Conservation (phyloP, 1,139 yeast genomes). For the Scheffersomyces illinoinensis region DNA sequence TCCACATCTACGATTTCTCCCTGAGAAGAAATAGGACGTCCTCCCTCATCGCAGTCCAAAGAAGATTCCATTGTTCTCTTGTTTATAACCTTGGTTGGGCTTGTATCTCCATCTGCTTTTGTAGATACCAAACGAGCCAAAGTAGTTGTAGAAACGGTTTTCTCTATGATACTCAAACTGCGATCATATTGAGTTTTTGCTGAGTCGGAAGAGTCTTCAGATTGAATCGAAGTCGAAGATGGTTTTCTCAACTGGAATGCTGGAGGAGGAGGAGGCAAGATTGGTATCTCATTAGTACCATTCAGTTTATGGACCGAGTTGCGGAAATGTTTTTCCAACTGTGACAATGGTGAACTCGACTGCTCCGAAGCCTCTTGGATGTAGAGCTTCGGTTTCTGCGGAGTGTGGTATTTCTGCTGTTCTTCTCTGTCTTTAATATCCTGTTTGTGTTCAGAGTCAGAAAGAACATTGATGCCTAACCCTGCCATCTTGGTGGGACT, state of each 20-base stretch:
- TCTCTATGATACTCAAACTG: slow-evolving; percentile 29
- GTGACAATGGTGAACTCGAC: slow-evolving; percentile 16
- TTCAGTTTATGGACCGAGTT: not conserved
- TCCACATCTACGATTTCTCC: slow-evolving; percentile 24
- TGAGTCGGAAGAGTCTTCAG: slow-evolving; percentile 21
- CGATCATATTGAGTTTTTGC: slow-evolving; percentile 20
- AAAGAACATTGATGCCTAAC: slow-evolving; percentile 35
- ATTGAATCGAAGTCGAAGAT: slow-evolving; percentile 12
- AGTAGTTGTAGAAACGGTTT: slow-evolving; percentile 23
- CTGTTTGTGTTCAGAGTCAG: slow-evolving; percentile 16
- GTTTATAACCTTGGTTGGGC: slow-evolving; percentile 11
- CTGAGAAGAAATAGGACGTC: slow-evolving; percentile 33
- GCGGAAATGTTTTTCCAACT: slow-evolving; percentile 13
- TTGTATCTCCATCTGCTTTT: not conserved
- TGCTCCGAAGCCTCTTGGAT: slow-evolving; percentile 18
- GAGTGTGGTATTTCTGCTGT: slow-evolving; percentile 7
- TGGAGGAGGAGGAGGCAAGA: not conserved
- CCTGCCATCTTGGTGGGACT: slow-evolving; percentile 29
- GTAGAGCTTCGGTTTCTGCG: slow-evolving; percentile 9
- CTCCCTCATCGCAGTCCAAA: slow-evolving; percentile 6
- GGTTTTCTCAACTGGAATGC: slow-evolving; percentile 3
- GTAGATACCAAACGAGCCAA: not conserved
- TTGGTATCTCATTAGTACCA: not conserved
- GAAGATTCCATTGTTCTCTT: slow-evolving; percentile 11
- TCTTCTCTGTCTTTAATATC: slow-evolving; percentile 4